Conservation (phyloP, 352 stramenopile genomes). For the Globisporangium viniferum region DNA sequence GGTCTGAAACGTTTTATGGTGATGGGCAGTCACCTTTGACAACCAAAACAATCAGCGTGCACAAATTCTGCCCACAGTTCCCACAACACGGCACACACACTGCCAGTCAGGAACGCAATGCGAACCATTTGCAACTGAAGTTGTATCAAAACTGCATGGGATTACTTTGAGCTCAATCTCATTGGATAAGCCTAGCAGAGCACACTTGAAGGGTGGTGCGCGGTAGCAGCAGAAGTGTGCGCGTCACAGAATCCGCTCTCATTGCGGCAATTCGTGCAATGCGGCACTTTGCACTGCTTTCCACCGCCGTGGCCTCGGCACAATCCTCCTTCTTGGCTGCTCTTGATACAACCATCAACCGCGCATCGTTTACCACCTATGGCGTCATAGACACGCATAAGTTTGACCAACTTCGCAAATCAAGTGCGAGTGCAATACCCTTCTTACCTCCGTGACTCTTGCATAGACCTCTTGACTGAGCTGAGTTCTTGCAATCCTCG, state of each 20-base stretch:
- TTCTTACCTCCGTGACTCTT: constrained; percentile 81
- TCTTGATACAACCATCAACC: constrained; percentile 56
- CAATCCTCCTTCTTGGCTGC: constrained; percentile 62
- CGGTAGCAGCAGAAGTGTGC: not conserved
- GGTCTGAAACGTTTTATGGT: not conserved
- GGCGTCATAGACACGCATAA: not conserved
- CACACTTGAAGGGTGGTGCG: not conserved
- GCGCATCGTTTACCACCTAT: constrained; percentile 68
- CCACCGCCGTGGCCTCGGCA: constrained; percentile 60
- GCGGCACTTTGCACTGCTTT: constrained; percentile 26
- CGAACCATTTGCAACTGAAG: not conserved
- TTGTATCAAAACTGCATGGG: not conserved
- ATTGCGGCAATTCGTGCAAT: constrained; percentile 29
- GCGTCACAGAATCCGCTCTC: constrained; percentile 25
- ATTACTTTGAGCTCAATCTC: not conserved
- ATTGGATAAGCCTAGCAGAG: not conserved
- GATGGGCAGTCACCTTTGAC: not conserved
- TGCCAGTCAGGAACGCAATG: not conserved
- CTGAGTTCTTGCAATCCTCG: constrained; percentile 71
- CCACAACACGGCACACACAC: not conserved
- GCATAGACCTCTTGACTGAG: constrained; percentile 78
- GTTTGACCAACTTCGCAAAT: not conserved
- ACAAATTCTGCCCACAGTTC: too few species aligned
- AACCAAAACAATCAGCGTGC: too few species aligned
- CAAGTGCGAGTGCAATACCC: too few species aligned